Evolutionary conservation across 768 basidiomycete species (phyloP).

Genomic region (Leccinum pellstonianum): DNA sequence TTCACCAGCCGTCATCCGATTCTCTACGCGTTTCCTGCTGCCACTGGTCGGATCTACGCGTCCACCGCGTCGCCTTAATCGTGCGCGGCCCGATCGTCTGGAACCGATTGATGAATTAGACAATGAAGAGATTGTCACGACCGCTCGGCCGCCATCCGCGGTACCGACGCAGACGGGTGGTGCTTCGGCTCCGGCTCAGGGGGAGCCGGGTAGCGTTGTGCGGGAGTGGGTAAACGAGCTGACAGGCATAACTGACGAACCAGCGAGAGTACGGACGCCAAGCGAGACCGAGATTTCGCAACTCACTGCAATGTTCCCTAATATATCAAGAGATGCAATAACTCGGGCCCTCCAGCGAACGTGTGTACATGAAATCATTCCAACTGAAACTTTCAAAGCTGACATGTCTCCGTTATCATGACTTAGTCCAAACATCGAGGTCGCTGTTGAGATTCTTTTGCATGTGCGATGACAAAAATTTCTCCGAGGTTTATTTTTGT

Average conservation of each 20-base stretch:
- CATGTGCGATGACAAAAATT: constrained; percentile 34
- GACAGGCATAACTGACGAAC: constrained; percentile 59
- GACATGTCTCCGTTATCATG: constrained; percentile 2
- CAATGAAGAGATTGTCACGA: constrained; percentile 65
- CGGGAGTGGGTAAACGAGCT: constrained; percentile 80
- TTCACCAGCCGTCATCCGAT: constrained; percentile 52
- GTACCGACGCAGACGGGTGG: constrained; percentile 23
- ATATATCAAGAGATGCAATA: constrained; percentile 67
- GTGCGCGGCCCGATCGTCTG: constrained; percentile 65
- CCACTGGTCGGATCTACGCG: constrained; percentile 69
- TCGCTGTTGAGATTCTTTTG: constrained; percentile 78
- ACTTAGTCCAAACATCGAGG: constrained; percentile 71
- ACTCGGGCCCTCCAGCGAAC: constrained; percentile 80
- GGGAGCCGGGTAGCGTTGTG: constrained; percentile 46
- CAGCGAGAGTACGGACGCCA: constrained; percentile 65
- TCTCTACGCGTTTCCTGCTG: constrained; percentile 55
- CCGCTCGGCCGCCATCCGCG: constrained; percentile 45
- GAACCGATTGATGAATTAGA: constrained; percentile 22
- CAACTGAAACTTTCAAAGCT: neutral
- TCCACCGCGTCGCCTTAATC: constrained; percentile 63
- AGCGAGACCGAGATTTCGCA: constrained; percentile 74
- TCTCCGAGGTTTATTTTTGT: neutral
- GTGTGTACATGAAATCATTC: constrained; percentile 38
- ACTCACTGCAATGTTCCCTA: constrained; percentile 81
- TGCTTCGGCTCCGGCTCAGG: constrained; percentile 21